A percentile compares a stretch with the other conserved stretches of the same genome.
These are phyloP conservation scores for Penicillium atrosanguineum DNA, from an alignment of 495 filamentous ascomycete genomes.

Conservation along the genomic window DNA sequence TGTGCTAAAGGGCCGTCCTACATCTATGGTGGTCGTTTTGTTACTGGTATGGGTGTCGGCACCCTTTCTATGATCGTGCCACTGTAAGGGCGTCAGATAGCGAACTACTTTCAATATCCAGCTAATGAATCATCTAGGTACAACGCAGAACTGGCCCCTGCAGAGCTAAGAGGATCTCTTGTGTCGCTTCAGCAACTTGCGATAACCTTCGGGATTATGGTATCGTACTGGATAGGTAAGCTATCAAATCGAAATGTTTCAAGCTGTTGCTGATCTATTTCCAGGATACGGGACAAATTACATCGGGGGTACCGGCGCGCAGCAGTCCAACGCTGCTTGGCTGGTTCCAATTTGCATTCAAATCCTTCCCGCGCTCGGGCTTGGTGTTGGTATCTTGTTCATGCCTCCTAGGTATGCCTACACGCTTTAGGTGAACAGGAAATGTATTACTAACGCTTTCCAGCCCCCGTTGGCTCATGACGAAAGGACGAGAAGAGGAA, in stretches of 20 bases:
- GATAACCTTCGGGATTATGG: conserved; percentile 32
- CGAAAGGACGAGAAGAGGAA: conserved; percentile 49
- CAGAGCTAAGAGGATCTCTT: conserved; percentile 1
- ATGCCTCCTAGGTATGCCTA: conserved; percentile 19
- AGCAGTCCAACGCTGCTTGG: conserved; percentile 38
- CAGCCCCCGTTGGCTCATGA: conserved; percentile 6
- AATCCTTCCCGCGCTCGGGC: conserved; percentile 38
- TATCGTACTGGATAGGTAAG: conserved; percentile 27
- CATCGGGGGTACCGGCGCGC: conserved; percentile 40
- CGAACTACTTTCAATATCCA: background rate
- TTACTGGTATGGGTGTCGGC: conserved; percentile 29
- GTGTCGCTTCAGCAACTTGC: conserved; percentile 23
- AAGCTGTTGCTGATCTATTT: background rate
- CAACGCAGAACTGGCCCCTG: conserved; percentile 1
- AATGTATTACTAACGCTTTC: background rate
- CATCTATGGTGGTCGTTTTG: conserved; percentile 15
- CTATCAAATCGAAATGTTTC: background rate
- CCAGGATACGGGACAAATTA: conserved; percentile 26
- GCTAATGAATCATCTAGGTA: background rate
- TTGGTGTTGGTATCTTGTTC: conserved; percentile 42
- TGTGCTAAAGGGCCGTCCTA: conserved; percentile 2
- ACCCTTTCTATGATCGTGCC: conserved; percentile 9
- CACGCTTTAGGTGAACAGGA: background rate
- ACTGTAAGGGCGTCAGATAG: background rate
- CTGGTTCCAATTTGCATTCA: conserved; percentile 50